These are phyloP conservation scores for Prunus salicina DNA, from an alignment of 306 rosid genomes.

Conservation along the genomic window DNA sequence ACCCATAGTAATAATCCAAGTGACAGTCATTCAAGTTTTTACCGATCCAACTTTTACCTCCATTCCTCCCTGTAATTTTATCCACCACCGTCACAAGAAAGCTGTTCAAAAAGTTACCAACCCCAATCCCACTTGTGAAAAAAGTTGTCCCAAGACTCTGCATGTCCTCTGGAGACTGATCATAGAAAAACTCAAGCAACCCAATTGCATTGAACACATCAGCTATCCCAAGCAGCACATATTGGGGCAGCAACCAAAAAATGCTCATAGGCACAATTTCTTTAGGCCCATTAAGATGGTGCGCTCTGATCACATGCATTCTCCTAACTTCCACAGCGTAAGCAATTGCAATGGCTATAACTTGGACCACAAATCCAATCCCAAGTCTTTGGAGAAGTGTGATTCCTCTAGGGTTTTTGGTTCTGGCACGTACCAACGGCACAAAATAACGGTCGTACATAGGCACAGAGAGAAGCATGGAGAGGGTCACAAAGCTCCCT, in stretches of 20 bases:
- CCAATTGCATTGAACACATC: conserved; percentile 64
- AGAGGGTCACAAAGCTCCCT: conserved; percentile 54
- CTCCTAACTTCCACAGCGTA: conserved; percentile 50
- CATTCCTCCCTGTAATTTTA: conserved; percentile 38
- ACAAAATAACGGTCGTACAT: conserved; percentile 61
- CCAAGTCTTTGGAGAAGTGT: conserved; percentile 55
- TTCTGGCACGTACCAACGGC: conserved; percentile 44
- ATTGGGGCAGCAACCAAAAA: conserved; percentile 71
- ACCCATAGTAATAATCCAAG: conserved; percentile 66
- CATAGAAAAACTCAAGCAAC: conserved; percentile 71
- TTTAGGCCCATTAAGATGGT: conserved; percentile 42
- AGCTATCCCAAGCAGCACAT: conserved; percentile 54
- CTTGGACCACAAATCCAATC: conserved; percentile 49
- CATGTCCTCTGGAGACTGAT: conserved; percentile 81
- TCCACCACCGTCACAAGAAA: conserved; percentile 54
- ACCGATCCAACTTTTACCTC: conserved; percentile 62
- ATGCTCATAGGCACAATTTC: conserved; percentile 70
- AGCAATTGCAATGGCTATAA: conserved; percentile 43
- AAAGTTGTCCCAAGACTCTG: conserved; percentile 73
- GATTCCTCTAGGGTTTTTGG: conserved; percentile 53
- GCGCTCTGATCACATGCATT: conserved; percentile 36
- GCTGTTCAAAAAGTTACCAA: conserved; percentile 64
- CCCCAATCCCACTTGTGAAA: conserved; percentile 66
- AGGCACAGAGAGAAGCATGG: conserved; percentile 52
- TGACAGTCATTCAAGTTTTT: conserved; percentile 60